phyloP scores from a whole-genome alignment of 768 basidiomycete species.

The Boletales sp. region DNA sequence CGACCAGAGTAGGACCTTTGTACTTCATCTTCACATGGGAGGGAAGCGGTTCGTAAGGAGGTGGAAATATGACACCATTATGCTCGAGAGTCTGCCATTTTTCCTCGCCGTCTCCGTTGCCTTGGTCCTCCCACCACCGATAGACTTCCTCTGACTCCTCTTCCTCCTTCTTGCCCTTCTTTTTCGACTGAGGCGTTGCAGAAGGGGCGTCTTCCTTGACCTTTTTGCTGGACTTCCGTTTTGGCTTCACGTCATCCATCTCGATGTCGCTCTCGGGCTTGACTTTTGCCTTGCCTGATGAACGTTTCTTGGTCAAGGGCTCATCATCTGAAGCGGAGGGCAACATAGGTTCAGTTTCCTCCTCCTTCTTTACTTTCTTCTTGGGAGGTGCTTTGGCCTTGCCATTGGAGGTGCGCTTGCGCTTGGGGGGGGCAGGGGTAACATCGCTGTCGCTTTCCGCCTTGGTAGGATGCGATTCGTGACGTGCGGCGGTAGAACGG shows the following conservation, averaged over 20 bases:
- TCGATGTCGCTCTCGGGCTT: constrained; percentile 53
- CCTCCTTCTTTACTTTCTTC: constrained; percentile 65
- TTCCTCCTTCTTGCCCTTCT: constrained; percentile 58
- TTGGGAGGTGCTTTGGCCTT: constrained; percentile 52
- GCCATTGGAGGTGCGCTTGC: constrained; percentile 43
- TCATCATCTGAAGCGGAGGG: constrained; percentile 37
- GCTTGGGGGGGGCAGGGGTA: constrained; percentile 41
- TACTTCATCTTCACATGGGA: constrained; percentile 89
- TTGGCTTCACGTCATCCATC: constrained; percentile 38
- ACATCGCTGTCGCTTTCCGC: constrained; percentile 39
- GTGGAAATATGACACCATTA: constrained; percentile 92
- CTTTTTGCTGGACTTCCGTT: constrained; percentile 48
- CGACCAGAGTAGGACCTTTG: constrained; percentile 57
- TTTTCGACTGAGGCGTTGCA: constrained; percentile 41
- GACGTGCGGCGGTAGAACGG: constrained; percentile 37
- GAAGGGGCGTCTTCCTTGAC: constrained; percentile 39
- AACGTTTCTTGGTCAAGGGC: constrained; percentile 23
- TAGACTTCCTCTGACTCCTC: constrained; percentile 65
- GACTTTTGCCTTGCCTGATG: constrained; percentile 31
- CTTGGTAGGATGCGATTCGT: constrained; percentile 37
- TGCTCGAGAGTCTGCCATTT: constrained; percentile 98
- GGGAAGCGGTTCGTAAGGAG: constrained; percentile 87
- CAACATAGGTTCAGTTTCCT: constrained; percentile 18
- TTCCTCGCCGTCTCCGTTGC: constrained; percentile 67
- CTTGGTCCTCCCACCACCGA: constrained; percentile 84